Conservation (phyloP, 192 early-diverging fungal genomes). For the Bifiguratus adelaidae region DNA sequence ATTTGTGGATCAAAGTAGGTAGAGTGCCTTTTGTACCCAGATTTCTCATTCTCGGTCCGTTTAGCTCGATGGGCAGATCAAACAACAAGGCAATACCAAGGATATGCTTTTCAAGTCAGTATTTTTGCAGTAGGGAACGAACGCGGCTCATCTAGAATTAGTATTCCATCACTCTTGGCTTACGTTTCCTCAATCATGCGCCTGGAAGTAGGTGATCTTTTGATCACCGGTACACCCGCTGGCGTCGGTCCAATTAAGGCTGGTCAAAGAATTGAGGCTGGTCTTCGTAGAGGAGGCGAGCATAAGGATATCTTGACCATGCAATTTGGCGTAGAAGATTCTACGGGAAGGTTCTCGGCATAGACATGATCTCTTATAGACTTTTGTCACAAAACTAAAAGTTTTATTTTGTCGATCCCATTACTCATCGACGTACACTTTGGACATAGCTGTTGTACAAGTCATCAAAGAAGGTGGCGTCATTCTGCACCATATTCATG, state of each 20-base stretch:
- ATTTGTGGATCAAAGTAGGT: conserved; percentile 60
- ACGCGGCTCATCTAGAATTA: conserved; percentile 5
- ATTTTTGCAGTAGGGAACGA: not conserved
- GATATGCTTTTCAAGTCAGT: conserved; percentile 89
- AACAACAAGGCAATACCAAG: conserved; percentile 76
- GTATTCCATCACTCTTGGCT: conserved; percentile 69
- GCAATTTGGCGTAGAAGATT: too few species aligned
- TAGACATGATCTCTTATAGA: too few species aligned
- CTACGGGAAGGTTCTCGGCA: too few species aligned
- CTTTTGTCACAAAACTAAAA: too few species aligned
- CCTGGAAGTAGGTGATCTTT: conserved; percentile 79
- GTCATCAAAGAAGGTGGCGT: conserved; percentile 32
- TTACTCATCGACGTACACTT: too few species aligned
- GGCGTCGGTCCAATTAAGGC: conserved; percentile 76
- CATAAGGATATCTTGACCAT: not conserved
- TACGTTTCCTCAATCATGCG: conserved; percentile 82
- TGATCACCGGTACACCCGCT: conserved; percentile 86
- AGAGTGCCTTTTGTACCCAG: not conserved
- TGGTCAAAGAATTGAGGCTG: conserved; percentile 73
- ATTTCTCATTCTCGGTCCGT: not conserved
- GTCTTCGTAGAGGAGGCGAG: conserved; percentile 20
- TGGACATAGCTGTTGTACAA: conserved; percentile 28
- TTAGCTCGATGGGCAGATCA: conserved; percentile 53
- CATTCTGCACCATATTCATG: conserved; percentile 23
- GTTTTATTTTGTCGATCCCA: too few species aligned